These are phyloP conservation scores for Puya raimondii DNA, from an alignment of 176 grass and related monocot genomes.

Conservation along the genomic window DNA sequence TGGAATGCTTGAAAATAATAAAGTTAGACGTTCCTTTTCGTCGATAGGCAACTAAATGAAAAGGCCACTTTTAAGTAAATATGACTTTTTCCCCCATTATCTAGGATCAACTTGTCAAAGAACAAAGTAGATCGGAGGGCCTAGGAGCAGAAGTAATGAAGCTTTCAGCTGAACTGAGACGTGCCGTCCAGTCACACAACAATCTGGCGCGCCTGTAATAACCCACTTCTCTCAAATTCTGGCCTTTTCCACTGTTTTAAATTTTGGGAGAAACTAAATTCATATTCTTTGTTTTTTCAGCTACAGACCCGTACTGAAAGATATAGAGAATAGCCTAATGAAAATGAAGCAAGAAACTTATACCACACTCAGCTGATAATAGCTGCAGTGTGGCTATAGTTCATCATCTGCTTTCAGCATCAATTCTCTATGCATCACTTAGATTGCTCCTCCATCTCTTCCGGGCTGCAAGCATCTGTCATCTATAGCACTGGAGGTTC, in stretches of 20 bases:
- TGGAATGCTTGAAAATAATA: too few relatives aligned
- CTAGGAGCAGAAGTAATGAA: constrained; percentile 72
- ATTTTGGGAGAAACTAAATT: constrained; percentile 7
- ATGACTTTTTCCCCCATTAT: neutral
- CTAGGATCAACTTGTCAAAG: constrained; percentile 69
- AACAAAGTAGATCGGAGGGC: constrained; percentile 58
- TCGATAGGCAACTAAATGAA: too few relatives aligned
- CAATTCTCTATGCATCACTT: too few relatives aligned
- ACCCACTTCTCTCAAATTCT: constrained; percentile 8
- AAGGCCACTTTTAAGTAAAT: too few relatives aligned
- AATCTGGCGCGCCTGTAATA: constrained; percentile 69
- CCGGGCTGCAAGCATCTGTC: too few relatives aligned
- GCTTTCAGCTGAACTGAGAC: constrained; percentile 73
- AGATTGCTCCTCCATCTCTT: too few relatives aligned
- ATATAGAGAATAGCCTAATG: constrained; percentile 76
- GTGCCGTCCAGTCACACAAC: constrained; percentile 53
- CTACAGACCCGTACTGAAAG: constrained; percentile 72
- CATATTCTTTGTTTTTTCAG: constrained; percentile 37
- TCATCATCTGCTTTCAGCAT: neutral
- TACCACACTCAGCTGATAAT: constrained; percentile 41
- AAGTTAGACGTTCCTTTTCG: too few relatives aligned
- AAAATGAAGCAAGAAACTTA: constrained; percentile 99
- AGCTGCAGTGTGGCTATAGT: neutral
- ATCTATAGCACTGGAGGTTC: too few relatives aligned
- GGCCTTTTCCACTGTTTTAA: constrained; percentile 3